Conservation (phyloP, 768 basidiomycete species). For the Termitomyces titanicus region DNA sequence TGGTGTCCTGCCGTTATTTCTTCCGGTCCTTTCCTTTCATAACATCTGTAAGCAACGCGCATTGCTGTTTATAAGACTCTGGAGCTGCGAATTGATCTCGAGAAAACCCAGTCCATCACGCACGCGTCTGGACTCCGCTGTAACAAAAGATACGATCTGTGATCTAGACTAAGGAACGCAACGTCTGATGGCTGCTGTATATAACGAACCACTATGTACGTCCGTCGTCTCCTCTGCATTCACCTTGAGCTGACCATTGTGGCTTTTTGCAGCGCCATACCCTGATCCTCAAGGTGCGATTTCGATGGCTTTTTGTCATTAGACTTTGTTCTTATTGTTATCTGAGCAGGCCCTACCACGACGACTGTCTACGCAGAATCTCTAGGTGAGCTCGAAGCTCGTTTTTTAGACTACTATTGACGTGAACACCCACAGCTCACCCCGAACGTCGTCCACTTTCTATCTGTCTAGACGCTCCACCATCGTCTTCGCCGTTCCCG, state of each 20-base stretch:
- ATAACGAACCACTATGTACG: not conserved
- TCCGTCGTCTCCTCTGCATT: not conserved
- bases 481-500: constrained; percentile 48
- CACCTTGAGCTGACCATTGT: not conserved
- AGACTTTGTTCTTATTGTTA: not conserved
- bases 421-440: not conserved
- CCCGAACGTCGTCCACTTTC: constrained; percentile 23
- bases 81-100: too few relatives aligned
- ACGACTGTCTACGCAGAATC: not conserved
- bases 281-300: not conserved
- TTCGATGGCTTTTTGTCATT: not conserved
- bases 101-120: too few relatives aligned
- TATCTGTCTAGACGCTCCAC: constrained; percentile 36
- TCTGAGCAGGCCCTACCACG: not conserved
- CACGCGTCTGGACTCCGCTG: too few relatives aligned
- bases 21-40: too few relatives aligned
- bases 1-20: too few relatives aligned
- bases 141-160: not conserved
- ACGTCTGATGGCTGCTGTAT: not conserved
- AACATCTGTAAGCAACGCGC: too few relatives aligned
- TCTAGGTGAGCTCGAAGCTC: not conserved
- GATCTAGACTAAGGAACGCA: not conserved
- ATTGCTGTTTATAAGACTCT: too few relatives aligned
- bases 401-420: not conserved
- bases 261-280: not conserved